Evolutionary conservation across 768 basidiomycete genomes (phyloP), one percentile per base, ranked within the genome.

Genomic region (Gyrodon lividus): DNA sequence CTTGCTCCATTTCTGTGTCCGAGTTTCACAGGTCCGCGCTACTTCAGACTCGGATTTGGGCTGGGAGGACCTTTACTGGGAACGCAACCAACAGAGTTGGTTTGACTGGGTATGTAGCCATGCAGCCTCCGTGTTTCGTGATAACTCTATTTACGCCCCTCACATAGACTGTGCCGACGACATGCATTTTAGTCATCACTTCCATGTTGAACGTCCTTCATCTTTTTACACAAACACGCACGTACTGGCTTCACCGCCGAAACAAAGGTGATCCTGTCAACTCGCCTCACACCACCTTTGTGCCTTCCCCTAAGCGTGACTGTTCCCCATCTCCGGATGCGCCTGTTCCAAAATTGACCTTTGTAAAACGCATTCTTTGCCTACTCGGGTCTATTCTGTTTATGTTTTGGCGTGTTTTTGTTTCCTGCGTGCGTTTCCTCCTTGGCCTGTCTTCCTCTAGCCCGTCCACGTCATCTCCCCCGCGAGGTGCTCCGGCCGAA

Each of bases 31-130:
- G 57, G 69, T 81, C 43, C 74, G 80, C 19, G 68, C 72, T 6
- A 72, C 84, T 2, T 78, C 80, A 6, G 82, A 87, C 52, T 81
- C 85, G 8, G 87, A 91, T 55, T 60, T 84, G 17, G 84, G 83
- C 3, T 91, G 88, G 88, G 87, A 90, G 60, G 84, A 87, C 63
- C 81, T 90, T 72, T 84, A 87, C 53, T 77, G 77, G 50, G 86
- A 86, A 62, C 80, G 77, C 46, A 81, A 77, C 60, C 79, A 79
- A 22, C 72, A 75, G 17, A 74, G 82, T 4, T 89, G 88, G 88
- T 84, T 89, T 52, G 84, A 89, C 69, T 92, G 90, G 90, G 90
- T 89, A 48, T 56, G 77, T 65, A 20, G 12, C 12, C 34, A 28
- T 40, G 26, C 39, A 16, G 7, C 20, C 49, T 46, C 35, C 54